phyloP scores from a whole-genome alignment of 2,329 filamentous ascomycete species.

The Microdochium bolleyi region DNA sequence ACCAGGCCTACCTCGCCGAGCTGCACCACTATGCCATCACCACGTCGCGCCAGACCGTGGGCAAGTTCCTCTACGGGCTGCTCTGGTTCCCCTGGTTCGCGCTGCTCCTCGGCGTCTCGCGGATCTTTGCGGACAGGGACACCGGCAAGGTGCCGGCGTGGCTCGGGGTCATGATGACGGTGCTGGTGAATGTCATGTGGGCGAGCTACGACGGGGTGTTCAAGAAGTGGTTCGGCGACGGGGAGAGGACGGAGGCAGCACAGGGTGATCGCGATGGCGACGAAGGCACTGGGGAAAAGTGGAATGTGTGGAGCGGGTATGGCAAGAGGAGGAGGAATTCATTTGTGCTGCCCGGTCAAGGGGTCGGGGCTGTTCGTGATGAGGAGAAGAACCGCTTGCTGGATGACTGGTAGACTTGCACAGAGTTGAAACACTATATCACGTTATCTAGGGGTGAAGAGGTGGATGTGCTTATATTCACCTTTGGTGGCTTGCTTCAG shows the following conservation, averaged over 20 bases:
- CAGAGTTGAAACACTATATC: too few relatives aligned
- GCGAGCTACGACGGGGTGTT: constrained; percentile 55
- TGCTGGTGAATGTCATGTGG: constrained; percentile 46
- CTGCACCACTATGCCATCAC: constrained; percentile 68
- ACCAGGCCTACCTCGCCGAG: constrained; percentile 62
- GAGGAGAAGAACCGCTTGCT: constrained; percentile 15
- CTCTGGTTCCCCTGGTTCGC: constrained; percentile 50
- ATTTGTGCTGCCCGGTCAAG: constrained; percentile 1
- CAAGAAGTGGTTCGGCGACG: constrained; percentile 71
- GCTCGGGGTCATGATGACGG: constrained; percentile 44
- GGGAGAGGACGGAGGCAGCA: constrained; percentile 53
- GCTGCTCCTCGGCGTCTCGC: constrained; percentile 32
- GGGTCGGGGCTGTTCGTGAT: background rate
- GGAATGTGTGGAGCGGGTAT: constrained; percentile 1
- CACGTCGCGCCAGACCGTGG: constrained; percentile 56
- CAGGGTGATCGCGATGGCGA: background rate
- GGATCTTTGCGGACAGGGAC: constrained; percentile 37
- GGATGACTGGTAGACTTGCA: constrained; percentile 15
- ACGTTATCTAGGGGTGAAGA: background rate
- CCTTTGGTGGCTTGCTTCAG: too few relatives aligned
- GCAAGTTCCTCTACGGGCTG: constrained; percentile 51
- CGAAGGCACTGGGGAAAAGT: constrained; percentile 10
- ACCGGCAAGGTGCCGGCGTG: constrained; percentile 59
- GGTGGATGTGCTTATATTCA: background rate
- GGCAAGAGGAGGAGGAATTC: background rate